Evolutionary conservation across 441 rosid species (phyloP), one percentile per base, ranked within the genome.

Genomic region (Breynia disticha): DNA sequence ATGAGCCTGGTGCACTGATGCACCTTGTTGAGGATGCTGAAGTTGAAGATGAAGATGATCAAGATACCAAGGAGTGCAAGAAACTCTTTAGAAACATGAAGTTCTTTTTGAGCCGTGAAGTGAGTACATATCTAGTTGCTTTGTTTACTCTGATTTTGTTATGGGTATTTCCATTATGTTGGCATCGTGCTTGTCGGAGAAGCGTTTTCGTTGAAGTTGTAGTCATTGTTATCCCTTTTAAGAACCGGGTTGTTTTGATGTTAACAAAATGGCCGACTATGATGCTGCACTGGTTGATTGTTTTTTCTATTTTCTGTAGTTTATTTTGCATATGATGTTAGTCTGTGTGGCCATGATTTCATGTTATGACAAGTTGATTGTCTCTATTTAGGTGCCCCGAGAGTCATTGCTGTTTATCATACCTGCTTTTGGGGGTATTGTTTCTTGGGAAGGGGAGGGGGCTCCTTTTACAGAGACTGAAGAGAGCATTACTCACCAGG

Each of bases 371-470:
- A 41, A 48, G 18, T 4, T 41, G 32, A 41, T n/a, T 18, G 19
- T 46, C 57, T 54, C 17, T 50, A 50, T 63, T 47, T 70, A 88
- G 97, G 98, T 86, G 65, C 90, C 95, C 16, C 72, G 97, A 66
- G 97, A 88, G 71, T 83, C 96, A 0, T 64, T 91, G 65, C 95
- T 82, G 39, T 86, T 91, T 52, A 84, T 88, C 55, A 77, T 91
- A 68, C 87, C 93, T 73, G 82, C 98, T 61, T 91, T 88, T 72
- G 98, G 98, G 28, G 98, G 98, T 53, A 57, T 57, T 57, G 94
- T 87, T 64, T 87, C 98, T 54, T 86, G 98, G 98, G 97, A 88
- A 52, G 94, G 98, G 55, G 89, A 82, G 50, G 98, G 86, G n/a
- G 94, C 94, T 38, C 96, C 94, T 11, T 91, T 80, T 47, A 56